These are phyloP conservation scores for Plenodomus tracheiphilus DNA, from an alignment of 2,329 filamentous ascomycete species.

Conservation along the genomic window DNA sequence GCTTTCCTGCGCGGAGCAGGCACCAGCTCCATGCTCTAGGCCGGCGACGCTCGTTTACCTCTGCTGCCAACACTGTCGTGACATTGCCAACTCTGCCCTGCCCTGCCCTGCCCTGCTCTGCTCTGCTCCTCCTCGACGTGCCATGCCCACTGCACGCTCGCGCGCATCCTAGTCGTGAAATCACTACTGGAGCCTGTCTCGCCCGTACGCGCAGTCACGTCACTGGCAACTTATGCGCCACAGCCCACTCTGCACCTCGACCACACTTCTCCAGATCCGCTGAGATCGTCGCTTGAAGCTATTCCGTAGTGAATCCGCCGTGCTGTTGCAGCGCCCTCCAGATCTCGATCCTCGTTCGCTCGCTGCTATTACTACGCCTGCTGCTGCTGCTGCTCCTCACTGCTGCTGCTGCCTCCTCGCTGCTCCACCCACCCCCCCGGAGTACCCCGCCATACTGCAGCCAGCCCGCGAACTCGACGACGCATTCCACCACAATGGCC, in stretches of 20 bases:
- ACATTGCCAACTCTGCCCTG: too few relatives aligned
- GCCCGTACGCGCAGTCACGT: constrained; percentile 8
- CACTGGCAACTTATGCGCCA: constrained; percentile 23
- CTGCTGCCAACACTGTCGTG: too few relatives aligned
- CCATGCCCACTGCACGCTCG: too few relatives aligned
- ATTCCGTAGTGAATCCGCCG: constrained; percentile 16
- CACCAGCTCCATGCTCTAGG: neutral
- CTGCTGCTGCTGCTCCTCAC: constrained; percentile 5
- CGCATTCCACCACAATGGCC: constrained; percentile 26
- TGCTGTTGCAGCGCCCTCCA: constrained; percentile 8
- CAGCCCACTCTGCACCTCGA: constrained; percentile 24
- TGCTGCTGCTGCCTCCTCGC: constrained; percentile 4
- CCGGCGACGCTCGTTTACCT: too few relatives aligned
- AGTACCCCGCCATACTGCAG: constrained; percentile 21
- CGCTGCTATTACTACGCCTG: constrained; percentile 11
- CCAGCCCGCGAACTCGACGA: constrained; percentile 7
- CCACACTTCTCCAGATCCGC: constrained; percentile 11
- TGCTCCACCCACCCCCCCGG: constrained; percentile 1
- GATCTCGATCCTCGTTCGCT: constrained; percentile 2
- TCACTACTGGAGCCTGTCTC: neutral
- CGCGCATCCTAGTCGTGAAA: neutral
- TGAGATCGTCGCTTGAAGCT: constrained; percentile 14
- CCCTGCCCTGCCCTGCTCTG: too few relatives aligned
- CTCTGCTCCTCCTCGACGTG: too few relatives aligned
- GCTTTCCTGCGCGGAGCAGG: constrained; percentile 15